Evolutionary conservation across 2,329 filamentous ascomycete species (phyloP).

Genomic region (Colletotrichum karsti): DNA sequence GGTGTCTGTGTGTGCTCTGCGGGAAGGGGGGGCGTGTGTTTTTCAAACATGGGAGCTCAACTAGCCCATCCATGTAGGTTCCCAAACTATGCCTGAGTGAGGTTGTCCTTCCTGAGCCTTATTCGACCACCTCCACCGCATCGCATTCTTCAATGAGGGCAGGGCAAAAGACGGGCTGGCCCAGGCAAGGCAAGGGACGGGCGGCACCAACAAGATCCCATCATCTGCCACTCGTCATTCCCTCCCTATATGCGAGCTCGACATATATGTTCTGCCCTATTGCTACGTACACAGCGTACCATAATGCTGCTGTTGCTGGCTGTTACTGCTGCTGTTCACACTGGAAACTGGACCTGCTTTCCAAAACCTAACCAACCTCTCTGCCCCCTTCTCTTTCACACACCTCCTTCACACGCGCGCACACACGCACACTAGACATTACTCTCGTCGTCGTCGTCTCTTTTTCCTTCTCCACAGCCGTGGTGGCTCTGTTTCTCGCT

Average conservation of each 20-base stretch:
- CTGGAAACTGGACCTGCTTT: background rate
- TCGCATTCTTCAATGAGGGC: conserved; percentile 30
- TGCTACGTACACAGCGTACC: conserved; percentile 17
- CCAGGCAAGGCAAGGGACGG: conserved; percentile 21
- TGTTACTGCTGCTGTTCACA: background rate
- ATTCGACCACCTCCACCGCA: conserved; percentile 28
- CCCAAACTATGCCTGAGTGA: conserved; percentile 26
- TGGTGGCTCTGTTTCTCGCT: conserved; percentile 5
- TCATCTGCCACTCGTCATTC: conserved; percentile 13
- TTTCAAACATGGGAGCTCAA: conserved; percentile 29
- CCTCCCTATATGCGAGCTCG: conserved; percentile 27
- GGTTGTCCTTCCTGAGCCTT: conserved; percentile 27
- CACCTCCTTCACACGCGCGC: conserved; percentile 3
- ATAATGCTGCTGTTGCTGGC: background rate
- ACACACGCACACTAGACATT: conserved; percentile 1
- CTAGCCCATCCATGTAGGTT: conserved; percentile 26
- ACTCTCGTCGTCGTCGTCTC: conserved; percentile 21
- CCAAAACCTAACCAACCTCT: conserved; percentile 20
- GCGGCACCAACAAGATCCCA: conserved; percentile 24
- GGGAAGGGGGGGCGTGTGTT: conserved; percentile 19
- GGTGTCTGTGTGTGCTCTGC: conserved; percentile 23
- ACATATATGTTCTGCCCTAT: conserved; percentile 28
- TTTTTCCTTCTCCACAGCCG: conserved; percentile 23
- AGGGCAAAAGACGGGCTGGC: conserved; percentile 23
- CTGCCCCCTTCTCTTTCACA: conserved; percentile 4